Base-by-base conservation (phyloP, 2,329 filamentous ascomycete genomes). In the Gaeumannomyces sp. region DNA sequence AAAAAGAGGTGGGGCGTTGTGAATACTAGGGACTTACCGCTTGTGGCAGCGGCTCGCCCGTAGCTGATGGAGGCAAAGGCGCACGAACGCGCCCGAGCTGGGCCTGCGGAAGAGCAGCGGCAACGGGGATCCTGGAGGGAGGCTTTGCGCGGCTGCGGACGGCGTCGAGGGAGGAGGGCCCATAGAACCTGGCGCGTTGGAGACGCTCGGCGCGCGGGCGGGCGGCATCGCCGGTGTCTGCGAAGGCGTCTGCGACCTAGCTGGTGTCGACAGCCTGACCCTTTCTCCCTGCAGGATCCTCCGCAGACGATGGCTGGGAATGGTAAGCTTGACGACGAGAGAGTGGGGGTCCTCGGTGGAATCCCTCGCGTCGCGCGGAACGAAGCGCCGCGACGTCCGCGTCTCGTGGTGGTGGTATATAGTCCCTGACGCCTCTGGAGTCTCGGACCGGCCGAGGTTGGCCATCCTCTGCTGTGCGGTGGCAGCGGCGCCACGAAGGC, bases 391-490 rank as follows among this genome's bases (percentile, higher is more conserved):
- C 7, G 89, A 88, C 10, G 85, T 87, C 71, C 93, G 82, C 1
- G 89, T 85, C 74, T 97, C 92, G 71, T 91, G 86, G 71, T 88
- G 88, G 70, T 88, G 89, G 27, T 59, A 58, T 69, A 79, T 79
- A 64, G 81, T 84, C 13, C 64, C 64, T 3, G 88, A 81, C 4
- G 88, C 81, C 74, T 98, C 95, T 3, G 95, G 95, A 0, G 95
- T 98, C 74, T 93, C 91, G 38, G 94, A 97, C 67, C 95, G 89
- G 62, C 88, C 87, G 62, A 92, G 74, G 68, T 91, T 89, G 50
- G 89, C 89, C 86, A 98, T 94, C 65, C 93, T 90, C 68, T 92
- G 91, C 73, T 94, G 91, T 5, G 94, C 94, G 59, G 89, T 90
- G 31, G 88, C 89, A 22, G 94, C 94, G 22, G 94, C 94, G 64